Base-by-base conservation (phyloP, 1,139 yeast species). In the Lodderomyces theae region DNA sequence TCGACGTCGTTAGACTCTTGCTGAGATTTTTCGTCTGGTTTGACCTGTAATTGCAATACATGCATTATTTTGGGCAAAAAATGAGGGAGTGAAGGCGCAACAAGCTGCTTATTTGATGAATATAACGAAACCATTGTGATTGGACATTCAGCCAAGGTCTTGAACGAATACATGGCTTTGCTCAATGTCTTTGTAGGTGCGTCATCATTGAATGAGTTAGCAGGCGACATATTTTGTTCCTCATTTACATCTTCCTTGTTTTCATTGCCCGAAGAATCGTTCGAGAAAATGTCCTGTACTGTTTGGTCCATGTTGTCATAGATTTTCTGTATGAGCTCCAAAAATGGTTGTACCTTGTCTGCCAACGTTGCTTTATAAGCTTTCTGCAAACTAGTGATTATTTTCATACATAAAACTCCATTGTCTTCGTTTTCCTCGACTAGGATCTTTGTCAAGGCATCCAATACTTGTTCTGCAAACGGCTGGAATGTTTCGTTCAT, bases 121-220 rank as follows among this genome's bases (percentile, higher is more conserved):
- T 87, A 88, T 41, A 94, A 71, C 6, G 96, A 80, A 2, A 94
- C 98, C 80, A 94, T 86, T 8, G 96, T 90, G 32, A 94, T 90
- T 5, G 99, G 99, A 58, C 97, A 90, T 61, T 94, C 99, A 0
- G 97, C 89, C 44, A 92, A 74, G 9, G 94, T 88, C 57, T 89
- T 90, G 70, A 92, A 92, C 1, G 97, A 89, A 53, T 62, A 72
- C 76, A 86, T 77, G 10, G 94, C 83, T 49, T 74, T 76, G 41
- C 69, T 60, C 28, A 78, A 70, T 2, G 67, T 57, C 44, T 74
- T 74, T 3, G 71, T 44, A 9, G 62, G 51, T 5, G 60, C 51
- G 6, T 72, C 78, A 41, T 69, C 76, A 13, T 57, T 47, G 34
- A 39, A 40, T 12, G 38, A 22, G 18, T 38, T 25, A 37, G 69